A percentile compares a stretch with the other conserved stretches of the same genome.
Conservation (phyloP, 352 stramenopile species). For the Saprolegnia parasitica region DNA sequence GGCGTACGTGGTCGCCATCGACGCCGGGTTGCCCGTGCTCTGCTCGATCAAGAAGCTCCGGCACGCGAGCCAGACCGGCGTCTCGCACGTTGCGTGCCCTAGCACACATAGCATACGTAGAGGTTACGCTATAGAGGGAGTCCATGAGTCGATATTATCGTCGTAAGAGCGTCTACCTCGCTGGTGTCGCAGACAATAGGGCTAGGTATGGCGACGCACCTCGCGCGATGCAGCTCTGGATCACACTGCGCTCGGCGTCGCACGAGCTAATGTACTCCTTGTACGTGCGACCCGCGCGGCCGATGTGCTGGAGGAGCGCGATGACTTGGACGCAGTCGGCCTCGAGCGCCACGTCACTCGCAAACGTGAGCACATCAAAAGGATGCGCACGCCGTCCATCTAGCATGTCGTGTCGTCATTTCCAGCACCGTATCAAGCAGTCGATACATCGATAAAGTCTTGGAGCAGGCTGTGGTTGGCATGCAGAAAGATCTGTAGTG, state of each 20-base stretch:
- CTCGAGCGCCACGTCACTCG: conserved; percentile 20
- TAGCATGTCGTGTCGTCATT: too few relatives aligned
- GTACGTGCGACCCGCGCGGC: conserved; percentile 6
- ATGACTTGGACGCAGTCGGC: conserved; percentile 15
- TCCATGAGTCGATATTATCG: background rate
- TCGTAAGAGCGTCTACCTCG: too few relatives aligned
- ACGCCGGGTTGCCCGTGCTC: conserved; percentile 44
- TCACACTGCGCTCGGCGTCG: conserved; percentile 11
- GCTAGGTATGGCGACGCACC: background rate
- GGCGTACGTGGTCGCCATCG: conserved; percentile 32
- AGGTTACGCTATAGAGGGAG: background rate
- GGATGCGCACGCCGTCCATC: conserved; percentile 42
- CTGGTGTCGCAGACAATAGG: too few relatives aligned
- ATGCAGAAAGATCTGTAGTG: conserved; percentile 51
- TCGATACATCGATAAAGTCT: conserved; percentile 18
- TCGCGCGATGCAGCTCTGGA: conserved; percentile 13
- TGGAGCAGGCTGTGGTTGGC: conserved; percentile 50
- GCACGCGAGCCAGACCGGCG: conserved; percentile 35
- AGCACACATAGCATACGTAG: background rate
- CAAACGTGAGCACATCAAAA: conserved; percentile 40
- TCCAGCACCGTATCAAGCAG: too few relatives aligned
- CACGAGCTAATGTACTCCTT: conserved; percentile 24
- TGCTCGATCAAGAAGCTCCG: conserved; percentile 52
- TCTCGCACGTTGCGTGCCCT: conserved; percentile 2
- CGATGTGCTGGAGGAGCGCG: conserved; percentile 7